Percentiles rank a stretch among this genome's conserved stretches.
These are phyloP conservation scores for Neohortaea acidophila DNA, from an alignment of 495 filamentous ascomycete species.

Conservation along the genomic window DNA sequence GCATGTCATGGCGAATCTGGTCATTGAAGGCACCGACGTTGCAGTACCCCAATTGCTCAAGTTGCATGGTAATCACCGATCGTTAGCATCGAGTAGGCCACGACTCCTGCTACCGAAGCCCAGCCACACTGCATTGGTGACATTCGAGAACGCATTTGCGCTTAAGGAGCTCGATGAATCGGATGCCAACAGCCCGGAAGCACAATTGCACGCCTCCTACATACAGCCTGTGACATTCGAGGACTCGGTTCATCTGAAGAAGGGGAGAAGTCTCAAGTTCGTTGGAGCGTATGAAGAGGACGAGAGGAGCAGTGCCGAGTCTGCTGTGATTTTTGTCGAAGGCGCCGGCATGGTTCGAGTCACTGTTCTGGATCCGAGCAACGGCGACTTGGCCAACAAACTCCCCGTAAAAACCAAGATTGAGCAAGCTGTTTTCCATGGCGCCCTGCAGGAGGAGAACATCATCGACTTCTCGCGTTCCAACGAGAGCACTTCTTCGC, in stretches of 20 bases:
- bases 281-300: constrained; percentile 36
- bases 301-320: constrained; percentile 34
- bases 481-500: constrained; percentile 44
- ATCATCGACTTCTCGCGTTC: constrained; percentile 60
- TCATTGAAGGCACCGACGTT: constrained; percentile 16
- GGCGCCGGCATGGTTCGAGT: constrained; percentile 70
- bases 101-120: constrained; percentile 64
- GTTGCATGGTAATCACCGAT: constrained; percentile 25
- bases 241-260: constrained; percentile 68
- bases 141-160: constrained; percentile 60
- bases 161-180: constrained; percentile 50
- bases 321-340: constrained; percentile 57
- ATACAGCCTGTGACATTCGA: constrained; percentile 50
- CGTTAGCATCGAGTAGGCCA: constrained; percentile 36
- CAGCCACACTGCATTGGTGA: constrained; percentile 63
- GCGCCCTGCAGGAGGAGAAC: constrained; percentile 55
- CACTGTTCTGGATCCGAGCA: constrained; percentile 34
- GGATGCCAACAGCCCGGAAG: constrained; percentile 44
- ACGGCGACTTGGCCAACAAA: constrained; percentile 27
- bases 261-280: constrained; percentile 44
- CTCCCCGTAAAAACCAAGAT: constrained; percentile 75
- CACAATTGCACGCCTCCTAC: constrained; percentile 53
- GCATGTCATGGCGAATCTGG: constrained; percentile 31
- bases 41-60: constrained; percentile 40
- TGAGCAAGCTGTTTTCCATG: constrained; percentile 88